Evolutionary conservation across 371 early-diverging fungal species (phyloP).

Genomic region (Syncephalis plumigaleata): DNA sequence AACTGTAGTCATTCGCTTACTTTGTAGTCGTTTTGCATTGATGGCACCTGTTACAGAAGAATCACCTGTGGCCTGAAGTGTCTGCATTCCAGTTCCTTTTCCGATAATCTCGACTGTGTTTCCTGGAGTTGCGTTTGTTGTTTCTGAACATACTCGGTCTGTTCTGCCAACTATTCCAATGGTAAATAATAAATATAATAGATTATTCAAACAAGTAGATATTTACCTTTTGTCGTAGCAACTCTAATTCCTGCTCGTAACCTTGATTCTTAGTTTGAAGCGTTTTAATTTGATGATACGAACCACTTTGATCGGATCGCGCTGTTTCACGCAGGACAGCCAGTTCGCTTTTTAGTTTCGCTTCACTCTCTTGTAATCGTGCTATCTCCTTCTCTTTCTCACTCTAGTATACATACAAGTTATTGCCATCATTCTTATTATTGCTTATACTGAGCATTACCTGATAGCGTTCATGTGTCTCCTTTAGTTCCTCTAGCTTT

Average conservation of each 20-base stretch:
- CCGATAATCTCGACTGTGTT: constrained; percentile 1
- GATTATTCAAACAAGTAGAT: background rate
- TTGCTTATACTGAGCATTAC: constrained; percentile 1
- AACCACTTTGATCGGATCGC: background rate
- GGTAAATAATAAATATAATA: background rate
- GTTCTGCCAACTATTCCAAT: background rate
- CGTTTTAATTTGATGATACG: background rate
- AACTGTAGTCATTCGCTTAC: too few relatives aligned
- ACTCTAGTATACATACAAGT: background rate
- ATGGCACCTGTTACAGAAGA: too few relatives aligned
- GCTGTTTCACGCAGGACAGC: background rate
- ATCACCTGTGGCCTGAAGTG: too few relatives aligned
- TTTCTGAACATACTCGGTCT: constrained; percentile 5
- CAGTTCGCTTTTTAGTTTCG: background rate
- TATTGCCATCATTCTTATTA: constrained; percentile 1
- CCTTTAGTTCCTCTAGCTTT: constrained; percentile 9
- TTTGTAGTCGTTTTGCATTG: too few relatives aligned
- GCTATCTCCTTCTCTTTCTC: constrained; percentile 4
- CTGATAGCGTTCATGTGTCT: constrained; percentile 2
- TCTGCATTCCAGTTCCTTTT: constrained; percentile 8
- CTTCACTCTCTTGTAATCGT: constrained; percentile 1
- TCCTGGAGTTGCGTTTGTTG: constrained; percentile 6
- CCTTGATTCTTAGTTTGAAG: background rate
- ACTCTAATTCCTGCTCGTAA: background rate
- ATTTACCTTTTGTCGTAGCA: background rate